phyloP scores from a whole-genome alignment of 306 rosid genomes.

The Ormosia emarginata region DNA sequence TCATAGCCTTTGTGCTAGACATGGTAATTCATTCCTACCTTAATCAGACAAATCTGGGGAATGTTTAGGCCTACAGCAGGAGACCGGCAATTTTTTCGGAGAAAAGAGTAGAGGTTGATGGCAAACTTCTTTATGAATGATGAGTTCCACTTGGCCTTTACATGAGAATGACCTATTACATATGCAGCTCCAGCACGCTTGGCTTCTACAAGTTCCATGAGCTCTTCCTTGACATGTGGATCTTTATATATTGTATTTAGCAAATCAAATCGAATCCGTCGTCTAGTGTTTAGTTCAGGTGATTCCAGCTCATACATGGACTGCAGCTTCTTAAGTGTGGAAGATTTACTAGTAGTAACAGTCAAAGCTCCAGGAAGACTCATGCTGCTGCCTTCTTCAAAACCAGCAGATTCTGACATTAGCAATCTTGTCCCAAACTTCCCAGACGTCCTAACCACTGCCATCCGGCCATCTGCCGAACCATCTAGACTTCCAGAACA shows the following conservation, averaged over 20 bases:
- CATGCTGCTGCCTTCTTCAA: conserved; percentile 41
- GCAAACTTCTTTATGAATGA: conserved; percentile 60
- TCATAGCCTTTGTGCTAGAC: conserved; percentile 39
- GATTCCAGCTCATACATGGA: conserved; percentile 77
- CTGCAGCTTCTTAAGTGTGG: conserved; percentile 60
- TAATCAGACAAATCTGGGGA: conserved; percentile 81
- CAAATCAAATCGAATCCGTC: conserved; percentile 51
- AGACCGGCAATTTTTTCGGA: conserved; percentile 81
- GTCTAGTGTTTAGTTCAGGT: conserved; percentile 46
- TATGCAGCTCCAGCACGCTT: conserved; percentile 81
- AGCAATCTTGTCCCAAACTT: conserved; percentile 72
- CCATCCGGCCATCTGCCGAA: conserved; percentile 69
- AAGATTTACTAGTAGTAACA: conserved; percentile 61
- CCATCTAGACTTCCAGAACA: conserved; percentile 54
- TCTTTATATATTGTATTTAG: conserved; percentile 58
- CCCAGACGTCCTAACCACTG: conserved; percentile 80
- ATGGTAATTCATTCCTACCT: conserved; percentile 82
- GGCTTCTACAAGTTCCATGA: conserved; percentile 78
- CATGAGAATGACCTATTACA: conserved; percentile 71
- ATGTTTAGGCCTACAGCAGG: conserved; percentile 79
- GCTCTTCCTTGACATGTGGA: conserved; percentile 68
- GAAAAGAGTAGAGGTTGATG: conserved; percentile 71
- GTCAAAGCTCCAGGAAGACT: conserved; percentile 41
- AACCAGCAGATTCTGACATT: conserved; percentile 47
- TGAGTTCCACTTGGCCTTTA: conserved; percentile 76